Evolutionary conservation across 305 asterid genomes (phyloP), one percentile per base, ranked within the genome.

Genomic region (Andrographis paniculata): DNA sequence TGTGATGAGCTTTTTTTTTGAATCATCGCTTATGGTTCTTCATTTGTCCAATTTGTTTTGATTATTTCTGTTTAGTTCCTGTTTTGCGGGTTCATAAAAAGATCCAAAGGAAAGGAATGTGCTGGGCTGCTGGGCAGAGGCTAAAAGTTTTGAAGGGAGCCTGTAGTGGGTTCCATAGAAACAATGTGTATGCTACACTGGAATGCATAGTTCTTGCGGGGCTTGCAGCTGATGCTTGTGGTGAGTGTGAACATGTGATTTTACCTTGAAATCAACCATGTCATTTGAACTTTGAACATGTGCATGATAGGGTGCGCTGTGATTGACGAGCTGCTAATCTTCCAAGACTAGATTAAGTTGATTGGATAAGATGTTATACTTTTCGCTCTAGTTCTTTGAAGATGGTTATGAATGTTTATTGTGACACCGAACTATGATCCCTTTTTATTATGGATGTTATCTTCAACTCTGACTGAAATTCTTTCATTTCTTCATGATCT

Each of bases 81-180:
- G 95, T 70, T 59, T 23, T 73, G 60, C 67, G 94, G 72, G 72
- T 79, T 65, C 91, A 79, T 35, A 66, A 61, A 66, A 55, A 42
- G 56, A 60, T 85, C 46, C 19, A 36, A 51, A 63, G 84, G 68
- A 85, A 65, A 65, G 94, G 73, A 43, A 48, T 10, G 17, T 12
- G 30, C 14, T 82, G 95, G 95, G 18, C 45, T 61, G 69, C 94
- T 24, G 95, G 94, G 23, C 79, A 77, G 67, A 71, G 62, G 36
- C 62, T 85, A 40, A 85, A 85, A 64, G 59, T 86, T 56, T 48
- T 75, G 14, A 79, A 63, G 65, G 94, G 94, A 54, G 94, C 94
- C 30, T 86, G 69, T 37, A 9, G 71, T 6, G 88, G 92, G 36
- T 63, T 57, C 50, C 82, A 73, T 45, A 73, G 51, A 9, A 33